Evolutionary conservation across 768 basidiomycete genomes (phyloP).

Genomic region (Leccinum pellstonianum): DNA sequence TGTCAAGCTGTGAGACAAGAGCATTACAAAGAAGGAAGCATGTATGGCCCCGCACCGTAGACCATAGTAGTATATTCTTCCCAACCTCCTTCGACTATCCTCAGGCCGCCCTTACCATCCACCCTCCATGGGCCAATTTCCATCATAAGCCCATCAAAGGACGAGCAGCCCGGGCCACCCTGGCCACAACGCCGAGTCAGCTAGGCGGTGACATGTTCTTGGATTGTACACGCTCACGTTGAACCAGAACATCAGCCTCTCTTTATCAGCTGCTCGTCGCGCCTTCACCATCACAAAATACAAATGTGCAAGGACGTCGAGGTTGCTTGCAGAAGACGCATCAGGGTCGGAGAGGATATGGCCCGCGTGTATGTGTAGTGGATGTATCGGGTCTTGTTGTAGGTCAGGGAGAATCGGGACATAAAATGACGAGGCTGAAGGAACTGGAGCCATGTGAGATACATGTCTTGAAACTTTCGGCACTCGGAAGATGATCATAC

Average conservation of each 20-base stretch:
- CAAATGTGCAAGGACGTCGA: constrained; percentile 72
- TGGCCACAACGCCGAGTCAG: constrained; percentile 29
- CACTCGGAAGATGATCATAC: constrained; percentile 6
- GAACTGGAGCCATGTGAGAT: constrained; percentile 42
- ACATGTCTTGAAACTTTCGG: not conserved
- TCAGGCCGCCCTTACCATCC: constrained; percentile 70
- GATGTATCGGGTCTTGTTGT: constrained; percentile 65
- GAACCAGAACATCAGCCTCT: constrained; percentile 94
- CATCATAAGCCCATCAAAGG: constrained; percentile 97
- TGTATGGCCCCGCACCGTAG: constrained; percentile 59
- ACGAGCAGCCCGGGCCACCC: constrained; percentile 97
- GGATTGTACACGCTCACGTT: constrained; percentile 56
- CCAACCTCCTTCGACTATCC: constrained; percentile 85
- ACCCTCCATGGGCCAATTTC: constrained; percentile 92
- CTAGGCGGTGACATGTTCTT: not conserved
- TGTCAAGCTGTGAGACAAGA: constrained; percentile 34
- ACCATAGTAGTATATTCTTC: constrained; percentile 96
- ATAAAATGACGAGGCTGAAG: constrained; percentile 83
- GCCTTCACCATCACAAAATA: constrained; percentile 92
- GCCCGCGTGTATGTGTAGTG: constrained; percentile 81
- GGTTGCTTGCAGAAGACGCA: constrained; percentile 45
- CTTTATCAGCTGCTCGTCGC: constrained; percentile 82
- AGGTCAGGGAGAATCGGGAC: constrained; percentile 75
- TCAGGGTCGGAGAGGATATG: constrained; percentile 80
- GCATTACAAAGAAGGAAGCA: not conserved